Base-by-base conservation (phyloP, 169 alveolate species). In the Eimeria praecox region DNA sequence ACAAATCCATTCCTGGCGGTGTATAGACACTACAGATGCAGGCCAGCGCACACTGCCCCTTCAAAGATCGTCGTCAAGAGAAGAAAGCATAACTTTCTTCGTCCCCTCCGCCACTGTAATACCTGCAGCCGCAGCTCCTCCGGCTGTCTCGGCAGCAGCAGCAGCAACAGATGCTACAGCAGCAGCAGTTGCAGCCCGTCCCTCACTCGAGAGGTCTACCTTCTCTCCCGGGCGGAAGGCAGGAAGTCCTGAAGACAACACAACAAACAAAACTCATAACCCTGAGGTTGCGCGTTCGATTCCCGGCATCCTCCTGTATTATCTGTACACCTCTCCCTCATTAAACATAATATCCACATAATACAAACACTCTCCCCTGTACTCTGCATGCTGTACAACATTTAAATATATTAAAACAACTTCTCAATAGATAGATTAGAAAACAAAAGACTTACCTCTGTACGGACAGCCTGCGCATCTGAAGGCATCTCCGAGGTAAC, bases 401-500 rank as follows among this genome's bases (percentile, higher is more conserved):
- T 30, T 9, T 22, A 66, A 5, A 66, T 22, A 22, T 30, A 22
- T 66, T n/a, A n/a, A n/a, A n/a, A n/a, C n/a, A n/a, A n/a, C n/a
- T n/a, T 10, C 30, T 66, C 5, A n/a, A 66, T 66, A 30, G n/a
- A 24, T 66, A 24, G 12, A 30, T 30, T 10, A 30, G 6, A 10
- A 52, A 52, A 9, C 10, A 18, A 18, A 24, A 20, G 75, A 8
- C 77, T 1, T 44, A 73, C 96, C 99, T 42, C 95, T 94, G 96
- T 98, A 99, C 0, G 99, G 99, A 85, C 99, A 99, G 44, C 98
- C 95, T 30, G 98, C 99, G 95, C 99, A 99, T 77, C 99, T 97
- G 97, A 98, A 99, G n/a, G 99, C 99, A 93, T 99, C 99, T 46
- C 99, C 99, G 52, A 98, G 94, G 92, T 98, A 98, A 95, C 99